These are phyloP conservation scores for Aspergillus pseudotamarii DNA, from an alignment of 2,329 filamentous ascomycete species.

Conservation along the genomic window DNA sequence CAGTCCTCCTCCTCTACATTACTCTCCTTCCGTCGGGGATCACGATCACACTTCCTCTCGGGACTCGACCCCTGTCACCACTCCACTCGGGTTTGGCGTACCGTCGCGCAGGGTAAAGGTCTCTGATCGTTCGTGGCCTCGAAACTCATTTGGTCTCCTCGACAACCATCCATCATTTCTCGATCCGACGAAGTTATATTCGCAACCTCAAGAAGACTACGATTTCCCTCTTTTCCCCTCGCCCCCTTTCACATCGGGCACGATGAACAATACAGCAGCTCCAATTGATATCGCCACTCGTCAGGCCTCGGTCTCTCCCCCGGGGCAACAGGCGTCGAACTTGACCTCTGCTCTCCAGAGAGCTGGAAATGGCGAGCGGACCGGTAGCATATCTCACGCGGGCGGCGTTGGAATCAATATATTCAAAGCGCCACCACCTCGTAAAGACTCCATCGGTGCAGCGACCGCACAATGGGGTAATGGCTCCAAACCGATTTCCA, in stretches of 20 bases:
- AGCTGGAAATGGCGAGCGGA: constrained; percentile 46
- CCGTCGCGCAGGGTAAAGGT: constrained; percentile 47
- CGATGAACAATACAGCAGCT: constrained; percentile 57
- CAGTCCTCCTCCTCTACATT: constrained; percentile 52
- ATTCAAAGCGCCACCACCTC: constrained; percentile 45
- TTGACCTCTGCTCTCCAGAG: constrained; percentile 63
- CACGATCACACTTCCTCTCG: constrained; percentile 53
- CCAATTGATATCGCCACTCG: constrained; percentile 64
- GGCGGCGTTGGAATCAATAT: constrained; percentile 41
- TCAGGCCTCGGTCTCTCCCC: constrained; percentile 61
- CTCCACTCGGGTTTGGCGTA: constrained; percentile 53
- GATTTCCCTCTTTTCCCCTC: constrained; percentile 46
- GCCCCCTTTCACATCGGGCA: constrained; percentile 35
- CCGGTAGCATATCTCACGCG: constrained; percentile 48
- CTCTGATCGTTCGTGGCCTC: constrained; percentile 49
- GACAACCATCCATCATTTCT: constrained; percentile 33
- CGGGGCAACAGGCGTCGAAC: constrained; percentile 63
- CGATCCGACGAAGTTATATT: constrained; percentile 19
- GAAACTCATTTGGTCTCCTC: constrained; percentile 40
- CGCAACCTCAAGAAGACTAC: constrained; percentile 32
- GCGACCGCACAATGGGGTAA: constrained; percentile 57
- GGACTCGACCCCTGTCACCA: constrained; percentile 51
- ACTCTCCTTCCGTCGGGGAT: constrained; percentile 54
- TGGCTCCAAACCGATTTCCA: constrained; percentile 63
- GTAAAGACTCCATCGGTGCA: constrained; percentile 59